Evolutionary conservation across 2,329 filamentous ascomycete genomes (phyloP).

Genomic region (Setomelanomma holmii): DNA sequence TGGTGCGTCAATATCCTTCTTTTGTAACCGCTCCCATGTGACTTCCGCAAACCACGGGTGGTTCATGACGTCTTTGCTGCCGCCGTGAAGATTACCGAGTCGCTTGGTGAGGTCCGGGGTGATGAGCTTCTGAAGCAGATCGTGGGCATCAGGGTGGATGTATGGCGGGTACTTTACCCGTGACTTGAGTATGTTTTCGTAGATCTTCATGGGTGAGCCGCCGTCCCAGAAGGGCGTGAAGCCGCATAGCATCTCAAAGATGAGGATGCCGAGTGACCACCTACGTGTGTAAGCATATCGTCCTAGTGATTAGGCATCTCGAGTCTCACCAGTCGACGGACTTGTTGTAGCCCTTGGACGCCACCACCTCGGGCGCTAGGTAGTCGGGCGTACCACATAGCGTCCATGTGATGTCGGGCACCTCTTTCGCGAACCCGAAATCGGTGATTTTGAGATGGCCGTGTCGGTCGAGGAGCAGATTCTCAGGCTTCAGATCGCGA

Average conservation of each 20-base stretch:
- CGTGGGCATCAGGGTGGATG: slow-evolving; percentile 91
- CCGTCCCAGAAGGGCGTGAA: slow-evolving; percentile 99
- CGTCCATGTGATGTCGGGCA: slow-evolving; percentile 99
- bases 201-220: slow-evolving; percentile 98
- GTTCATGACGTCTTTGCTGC: slow-evolving; percentile 89
- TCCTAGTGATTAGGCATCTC: not conserved
- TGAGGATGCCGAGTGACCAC: slow-evolving; percentile 98
- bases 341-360: slow-evolving; percentile 99
- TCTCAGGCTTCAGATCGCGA: slow-evolving; percentile 95
- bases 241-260: slow-evolving; percentile 99
- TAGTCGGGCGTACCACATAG: slow-evolving; percentile 98
- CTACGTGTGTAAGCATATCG: slow-evolving; percentile 56
- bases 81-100: slow-evolving; percentile 90
- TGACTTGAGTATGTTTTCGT: slow-evolving; percentile 97
- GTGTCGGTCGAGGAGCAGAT: slow-evolving; percentile 87
- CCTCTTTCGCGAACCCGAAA: slow-evolving; percentile 98
- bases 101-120: slow-evolving; percentile 94
- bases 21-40: slow-evolving; percentile 91
- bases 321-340: slow-evolving; percentile 91
- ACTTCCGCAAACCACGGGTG: slow-evolving; percentile 98
- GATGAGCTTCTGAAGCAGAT: slow-evolving; percentile 90
- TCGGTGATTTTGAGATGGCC: slow-evolving; percentile 97
- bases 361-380: slow-evolving; percentile 96
- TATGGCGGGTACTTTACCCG: slow-evolving; percentile 97
- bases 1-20: slow-evolving; percentile 97